phyloP scores from a whole-genome alignment of 2,329 filamentous ascomycete genomes.

The Leptodontidium sp. region DNA sequence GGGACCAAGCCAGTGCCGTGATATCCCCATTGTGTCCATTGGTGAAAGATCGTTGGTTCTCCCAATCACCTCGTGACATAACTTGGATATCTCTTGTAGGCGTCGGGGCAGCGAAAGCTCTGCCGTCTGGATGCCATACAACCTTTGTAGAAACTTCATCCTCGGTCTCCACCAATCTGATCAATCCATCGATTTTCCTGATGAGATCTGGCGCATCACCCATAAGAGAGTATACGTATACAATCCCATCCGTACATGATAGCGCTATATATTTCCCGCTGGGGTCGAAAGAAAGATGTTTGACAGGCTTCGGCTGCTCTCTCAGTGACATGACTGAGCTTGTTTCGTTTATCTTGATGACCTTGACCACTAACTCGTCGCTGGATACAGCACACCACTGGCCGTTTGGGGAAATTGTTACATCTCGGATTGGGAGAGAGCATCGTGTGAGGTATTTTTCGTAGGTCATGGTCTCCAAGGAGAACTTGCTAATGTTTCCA shows the following conservation, averaged over 20 bases:
- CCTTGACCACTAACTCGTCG: conserved; percentile 90
- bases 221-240: conserved; percentile 89
- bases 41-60: conserved; percentile 80
- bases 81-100: conserved; percentile 84
- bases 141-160: conserved; percentile 77
- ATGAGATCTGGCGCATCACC: conserved; percentile 82
- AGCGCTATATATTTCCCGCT: conserved; percentile 78
- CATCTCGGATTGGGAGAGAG: conserved; percentile 85
- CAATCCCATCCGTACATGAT: conserved; percentile 85
- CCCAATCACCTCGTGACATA: conserved; percentile 89
- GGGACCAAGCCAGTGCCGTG: conserved; percentile 90
- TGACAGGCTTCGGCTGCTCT: conserved; percentile 87
- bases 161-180: conserved; percentile 79
- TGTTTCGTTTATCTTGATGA: conserved; percentile 85
- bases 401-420: conserved; percentile 81
- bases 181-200: conserved; percentile 85
- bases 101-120: conserved; percentile 87
- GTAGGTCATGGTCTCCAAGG: conserved; percentile 76
- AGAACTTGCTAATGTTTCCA: conserved; percentile 94
- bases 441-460: conserved; percentile 85
- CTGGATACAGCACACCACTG: conserved; percentile 96
- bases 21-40: conserved; percentile 85
- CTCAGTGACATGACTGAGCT: conserved; percentile 78
- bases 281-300: conserved; percentile 88
- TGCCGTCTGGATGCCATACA: conserved; percentile 93